Evolutionary conservation across 345 rosid species (phyloP).

Genomic region (Angophora floribunda): DNA sequence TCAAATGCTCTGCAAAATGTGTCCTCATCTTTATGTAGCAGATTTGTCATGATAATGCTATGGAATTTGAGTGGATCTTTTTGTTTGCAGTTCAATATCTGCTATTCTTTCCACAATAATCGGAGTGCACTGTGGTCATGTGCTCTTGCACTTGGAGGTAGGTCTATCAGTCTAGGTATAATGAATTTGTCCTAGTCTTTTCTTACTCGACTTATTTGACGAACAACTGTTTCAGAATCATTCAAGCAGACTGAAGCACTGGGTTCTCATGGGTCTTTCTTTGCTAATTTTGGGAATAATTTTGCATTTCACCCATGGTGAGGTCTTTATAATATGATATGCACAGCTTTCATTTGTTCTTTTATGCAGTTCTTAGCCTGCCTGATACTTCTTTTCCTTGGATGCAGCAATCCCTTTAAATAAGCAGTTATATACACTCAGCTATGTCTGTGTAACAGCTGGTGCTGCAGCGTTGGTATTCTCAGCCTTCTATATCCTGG

Average conservation of each 20-base stretch:
- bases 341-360: neutral
- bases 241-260: slow-evolving; percentile 64
- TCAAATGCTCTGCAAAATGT: neutral
- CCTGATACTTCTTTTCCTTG: neutral
- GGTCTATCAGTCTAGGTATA: neutral
- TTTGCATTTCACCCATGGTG: slow-evolving; percentile 69
- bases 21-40: neutral
- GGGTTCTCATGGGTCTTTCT: slow-evolving; percentile 47
- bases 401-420: slow-evolving; percentile 70
- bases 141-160: slow-evolving; percentile 64
- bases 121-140: slow-evolving; percentile 85
- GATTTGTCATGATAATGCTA: neutral
- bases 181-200: neutral
- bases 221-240: slow-evolving; percentile 31
- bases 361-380: neutral
- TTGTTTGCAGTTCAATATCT: slow-evolving; percentile 62
- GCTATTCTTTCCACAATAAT: slow-evolving; percentile 69
- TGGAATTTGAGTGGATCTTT: neutral
- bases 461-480: slow-evolving; percentile 79
- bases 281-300: slow-evolving; percentile 48
- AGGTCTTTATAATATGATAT: slow-evolving; percentile 4
- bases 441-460: slow-evolving; percentile 78
- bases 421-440: slow-evolving; percentile 73
- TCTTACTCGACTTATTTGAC: neutral
- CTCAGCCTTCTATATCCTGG: slow-evolving; percentile 58